phyloP scores from a whole-genome alignment of 495 filamentous ascomycete genomes.

The Aspergillus heteromorphus region DNA sequence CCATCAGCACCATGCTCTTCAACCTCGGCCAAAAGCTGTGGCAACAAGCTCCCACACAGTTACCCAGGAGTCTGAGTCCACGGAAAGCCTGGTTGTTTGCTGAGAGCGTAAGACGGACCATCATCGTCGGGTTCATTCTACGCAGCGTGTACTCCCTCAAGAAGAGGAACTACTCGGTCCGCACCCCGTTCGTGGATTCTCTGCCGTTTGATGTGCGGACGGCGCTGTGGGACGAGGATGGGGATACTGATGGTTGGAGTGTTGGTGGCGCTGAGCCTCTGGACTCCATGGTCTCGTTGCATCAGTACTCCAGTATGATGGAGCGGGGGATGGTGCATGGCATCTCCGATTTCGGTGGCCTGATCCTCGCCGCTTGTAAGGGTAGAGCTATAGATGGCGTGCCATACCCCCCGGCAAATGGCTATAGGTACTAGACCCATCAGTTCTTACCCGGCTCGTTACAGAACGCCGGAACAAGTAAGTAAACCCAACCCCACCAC shows the following conservation, averaged over 20 bases:
- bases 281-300: slow-evolving; percentile 23
- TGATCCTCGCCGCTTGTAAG: slow-evolving; percentile 24
- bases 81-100: slow-evolving; percentile 42
- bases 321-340: slow-evolving; percentile 19
- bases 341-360: slow-evolving; percentile 16
- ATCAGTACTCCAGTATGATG: slow-evolving; percentile 23
- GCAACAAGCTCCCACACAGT: slow-evolving; percentile 22
- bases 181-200: slow-evolving; percentile 32
- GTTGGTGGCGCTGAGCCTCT: not conserved
- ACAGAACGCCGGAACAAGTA: not conserved
- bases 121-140: slow-evolving; percentile 34
- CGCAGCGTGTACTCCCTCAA: slow-evolving; percentile 33
- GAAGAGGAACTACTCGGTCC: slow-evolving; percentile 34
- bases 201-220: slow-evolving; percentile 34
- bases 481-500: not conserved
- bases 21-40: slow-evolving; percentile 17
- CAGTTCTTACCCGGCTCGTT: not conserved
- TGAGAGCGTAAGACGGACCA: slow-evolving; percentile 40
- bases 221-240: slow-evolving; percentile 30
- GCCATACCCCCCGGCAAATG: slow-evolving; percentile 7
- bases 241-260: slow-evolving; percentile 21
- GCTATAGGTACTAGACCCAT: not conserved
- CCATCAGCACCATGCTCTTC: slow-evolving; percentile 18
- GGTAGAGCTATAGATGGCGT: slow-evolving; percentile 17
- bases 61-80: slow-evolving; percentile 20